Evolutionary conservation across 1,284 basidiomycete species (phyloP), one percentile per base, ranked within the genome.

Genomic region (Lentinula novae-zelandiae): DNA sequence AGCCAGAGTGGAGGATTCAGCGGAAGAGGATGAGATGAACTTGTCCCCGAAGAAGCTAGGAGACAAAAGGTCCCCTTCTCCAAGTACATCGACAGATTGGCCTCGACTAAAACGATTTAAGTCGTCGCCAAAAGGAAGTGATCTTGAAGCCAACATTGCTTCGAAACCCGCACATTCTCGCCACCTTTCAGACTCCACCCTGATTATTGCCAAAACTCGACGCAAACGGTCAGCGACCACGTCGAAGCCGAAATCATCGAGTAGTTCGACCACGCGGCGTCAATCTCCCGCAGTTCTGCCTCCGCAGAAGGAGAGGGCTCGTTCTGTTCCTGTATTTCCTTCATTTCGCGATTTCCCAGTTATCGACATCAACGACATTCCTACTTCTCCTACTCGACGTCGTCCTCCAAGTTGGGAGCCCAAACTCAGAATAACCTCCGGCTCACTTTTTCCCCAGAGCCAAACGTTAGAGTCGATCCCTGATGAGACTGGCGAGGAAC

Each of bases 261-360:
- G 58, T 69, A 69, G 6, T 50, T 40, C 36, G 67, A 67, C 49
- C 60, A 63, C 67, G 67, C 62, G 65, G 62, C 50, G 65, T 59
- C 50, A 59, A 51, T 67, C 60, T 63, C 68, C 17, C 6, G 44
- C 44, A 15, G 17, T 46, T 46, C 20, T 22, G 60, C 66, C 62
- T 33, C 62, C 66, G 42, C 72, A 72, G 61, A 68, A 60, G 33
- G 60, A 65, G 39, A 72, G 80, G 62, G 78, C 80, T 5, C 75
- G 72, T 51, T 81, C 79, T 22, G 78, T 80, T 8, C 79, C 79
- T 7, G 56, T 78, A 22, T 78, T 80, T 58, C 67, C 73, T 27
- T 66, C 73, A 15, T 66, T 67, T 10, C 62, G 64, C 7, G 64
- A 70, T 10, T 61, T 75, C 20, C 70, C 73, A n/a, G 71, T 70